Conservation (phyloP, 352 stramenopile species). For the Globisporangium radiosum region DNA sequence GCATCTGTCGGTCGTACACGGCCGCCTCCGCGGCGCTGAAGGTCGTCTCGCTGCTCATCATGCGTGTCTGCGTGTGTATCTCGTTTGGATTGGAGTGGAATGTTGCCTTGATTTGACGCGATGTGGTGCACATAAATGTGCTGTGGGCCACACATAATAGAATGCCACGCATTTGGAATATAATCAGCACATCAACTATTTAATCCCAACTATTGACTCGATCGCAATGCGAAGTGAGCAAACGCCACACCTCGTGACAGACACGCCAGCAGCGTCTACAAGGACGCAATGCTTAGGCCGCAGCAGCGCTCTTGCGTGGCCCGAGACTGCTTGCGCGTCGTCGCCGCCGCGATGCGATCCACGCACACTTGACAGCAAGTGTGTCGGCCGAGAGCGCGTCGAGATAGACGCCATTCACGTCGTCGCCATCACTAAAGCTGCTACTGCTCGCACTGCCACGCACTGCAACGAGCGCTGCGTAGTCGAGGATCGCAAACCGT, state of each 20-base stretch:
- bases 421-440: not conserved
- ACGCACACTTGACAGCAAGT: conserved; percentile 13
- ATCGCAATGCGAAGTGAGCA: too few relatives aligned
- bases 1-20: conserved; percentile 98
- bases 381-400: conserved; percentile 14
- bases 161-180: too few relatives aligned
- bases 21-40: conserved; percentile 87
- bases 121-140: not conserved
- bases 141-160: too few relatives aligned
- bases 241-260: too few relatives aligned
- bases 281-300: conserved; percentile 1
- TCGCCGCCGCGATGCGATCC: conserved; percentile 15
- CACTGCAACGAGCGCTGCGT: conserved; percentile 8
- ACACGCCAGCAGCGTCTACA: too few relatives aligned
- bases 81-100: not conserved
- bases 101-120: not conserved
- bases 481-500: conserved; percentile 14
- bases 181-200: too few relatives aligned
- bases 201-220: too few relatives aligned
- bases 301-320: conserved; percentile 10
- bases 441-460: not conserved
- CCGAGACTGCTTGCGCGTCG: conserved; percentile 11
- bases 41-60: conserved; percentile 12
- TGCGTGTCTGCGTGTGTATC: not conserved
- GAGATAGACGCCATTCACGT: not conserved